Conservation (phyloP, 768 basidiomycete species). For the Neoboletus brunneissimus region DNA sequence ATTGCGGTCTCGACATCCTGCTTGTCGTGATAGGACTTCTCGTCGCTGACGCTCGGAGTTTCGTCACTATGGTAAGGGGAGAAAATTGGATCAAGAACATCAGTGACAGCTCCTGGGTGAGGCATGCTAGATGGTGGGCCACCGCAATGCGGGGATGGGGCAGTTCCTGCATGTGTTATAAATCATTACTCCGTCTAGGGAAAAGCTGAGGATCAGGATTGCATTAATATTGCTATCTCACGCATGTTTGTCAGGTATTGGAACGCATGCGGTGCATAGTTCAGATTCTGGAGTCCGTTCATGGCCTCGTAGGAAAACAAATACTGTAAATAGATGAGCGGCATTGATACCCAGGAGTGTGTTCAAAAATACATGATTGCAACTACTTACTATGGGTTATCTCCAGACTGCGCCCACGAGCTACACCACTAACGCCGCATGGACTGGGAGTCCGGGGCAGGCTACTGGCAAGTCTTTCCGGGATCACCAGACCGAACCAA, state of each 20-base stretch:
- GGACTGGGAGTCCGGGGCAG: background rate
- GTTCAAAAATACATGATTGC: no score
- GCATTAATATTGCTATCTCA: slow-evolving; percentile 1
- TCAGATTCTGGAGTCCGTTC: background rate
- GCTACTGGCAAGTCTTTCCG: background rate
- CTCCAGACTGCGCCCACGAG: no score
- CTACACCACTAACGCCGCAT: background rate
- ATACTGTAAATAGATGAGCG: background rate
- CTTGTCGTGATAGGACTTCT: slow-evolving; percentile 28
- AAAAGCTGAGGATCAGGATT: background rate
- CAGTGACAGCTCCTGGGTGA: background rate
- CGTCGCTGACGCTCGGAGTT: slow-evolving; percentile 11
- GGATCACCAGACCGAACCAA: background rate
- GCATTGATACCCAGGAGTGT: background rate
- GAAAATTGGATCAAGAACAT: background rate
- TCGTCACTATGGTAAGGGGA: background rate
- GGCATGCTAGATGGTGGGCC: slow-evolving; percentile 8
- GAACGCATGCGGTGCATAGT: background rate
- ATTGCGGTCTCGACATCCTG: slow-evolving; percentile 34
- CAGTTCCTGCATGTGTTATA: background rate
- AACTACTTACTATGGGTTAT: background rate
- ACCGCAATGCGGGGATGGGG: background rate
- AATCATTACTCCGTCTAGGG: background rate
- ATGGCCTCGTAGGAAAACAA: background rate
- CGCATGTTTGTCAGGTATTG: background rate